Base-by-base conservation (phyloP, 179 eudicot species). In the Spinacia oleracea region DNA sequence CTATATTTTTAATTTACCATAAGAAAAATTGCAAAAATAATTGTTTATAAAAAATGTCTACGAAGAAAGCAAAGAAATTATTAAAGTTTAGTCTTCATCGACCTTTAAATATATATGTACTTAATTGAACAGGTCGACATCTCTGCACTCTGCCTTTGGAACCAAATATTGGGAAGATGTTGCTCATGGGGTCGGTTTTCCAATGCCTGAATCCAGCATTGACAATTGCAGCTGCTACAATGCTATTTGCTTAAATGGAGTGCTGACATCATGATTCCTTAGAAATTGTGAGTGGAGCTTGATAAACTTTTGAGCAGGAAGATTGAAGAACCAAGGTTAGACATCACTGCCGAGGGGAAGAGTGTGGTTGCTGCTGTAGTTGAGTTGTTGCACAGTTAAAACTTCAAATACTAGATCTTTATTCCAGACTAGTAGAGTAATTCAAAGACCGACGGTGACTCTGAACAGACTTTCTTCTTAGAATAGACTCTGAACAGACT, bases 161-260 rank as follows among this genome's bases (percentile, higher is more conserved):
- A 78, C 99, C 98, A 72, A 92, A 90, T 86, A 96, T 96, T 72
- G 98, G 99, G 77, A 96, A 96, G 84, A 94, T 96, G 99, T 96
- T 96, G 78, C 91, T 94, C 76, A 89, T 96, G 97, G 98, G 99
- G 29, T 89, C 97, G 43, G 88, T 96, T 71, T 96, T 96, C 81
- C 97, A 94, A 74, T 96, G 99, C 85, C 85, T 96, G 55, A 86
- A 86, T 87, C 99, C 99, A 74, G 94, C 98, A n/a, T 82, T 94
- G 70, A 88, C 89, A 45, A 96, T 96, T 85, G 98, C 98, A 55
- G 91, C 99, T 81, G 97, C 98, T 34, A 31, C 65, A 15, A 21
- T 63, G 25, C 50, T 12, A 53, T 27, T 62, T 65, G 58, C 18
- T 27, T 62, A 25, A 38, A n/a, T 74, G 12, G 18, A 55, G 74